Base-by-base conservation (phyloP, 2,329 filamentous ascomycete species). In the Botrytis squamosa region DNA sequence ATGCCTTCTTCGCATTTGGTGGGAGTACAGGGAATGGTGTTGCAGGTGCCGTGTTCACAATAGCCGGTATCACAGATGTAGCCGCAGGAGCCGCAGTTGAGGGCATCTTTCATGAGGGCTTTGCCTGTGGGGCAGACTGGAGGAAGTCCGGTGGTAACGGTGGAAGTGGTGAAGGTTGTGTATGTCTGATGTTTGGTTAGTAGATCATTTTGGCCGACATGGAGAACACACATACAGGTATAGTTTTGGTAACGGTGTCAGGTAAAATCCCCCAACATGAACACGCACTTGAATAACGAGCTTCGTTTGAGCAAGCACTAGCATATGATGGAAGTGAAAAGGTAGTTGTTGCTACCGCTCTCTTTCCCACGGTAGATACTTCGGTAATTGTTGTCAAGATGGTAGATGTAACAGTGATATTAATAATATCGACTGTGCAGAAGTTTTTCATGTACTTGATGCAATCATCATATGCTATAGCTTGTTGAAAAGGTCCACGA, bases 301-400 rank as follows among this genome's bases (percentile, higher is more conserved):
- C 62, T 36, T 70, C 62, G 18, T 52, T 57, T 9, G 60, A 62
- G 55, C 74, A 75, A 5, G 46, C 67, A 42, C 38, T 72, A 9
- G 72, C 74, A 46, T 75, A 75, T 40, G 68, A 3, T 62, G 74
- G 74, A 44, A 75, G 67, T 25, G 57, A 44, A 29, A 71, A 71
- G 18, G 62, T 2, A n/a, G 70, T 44, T 20, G 70, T 52, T n/a
- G 52, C 52, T 29, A 36, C 63, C 10, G 40, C 33, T 49, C 71
- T 36, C 18, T 69, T 72, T 36, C 63, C 71, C 25, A 72, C 71
- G 16, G 63, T 72, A 6, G 52, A 72, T 29, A 49, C 71, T 46
- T 55, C 71, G 18, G 71, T 60, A 40, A 72, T 69, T 6, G 71
- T 72, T 18, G 71, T 72, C 25, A 68, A 52, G 16, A 72, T 57